phyloP scores from a whole-genome alignment of 108 stramenopile species.

The Cylindrotheca closterium region DNA sequence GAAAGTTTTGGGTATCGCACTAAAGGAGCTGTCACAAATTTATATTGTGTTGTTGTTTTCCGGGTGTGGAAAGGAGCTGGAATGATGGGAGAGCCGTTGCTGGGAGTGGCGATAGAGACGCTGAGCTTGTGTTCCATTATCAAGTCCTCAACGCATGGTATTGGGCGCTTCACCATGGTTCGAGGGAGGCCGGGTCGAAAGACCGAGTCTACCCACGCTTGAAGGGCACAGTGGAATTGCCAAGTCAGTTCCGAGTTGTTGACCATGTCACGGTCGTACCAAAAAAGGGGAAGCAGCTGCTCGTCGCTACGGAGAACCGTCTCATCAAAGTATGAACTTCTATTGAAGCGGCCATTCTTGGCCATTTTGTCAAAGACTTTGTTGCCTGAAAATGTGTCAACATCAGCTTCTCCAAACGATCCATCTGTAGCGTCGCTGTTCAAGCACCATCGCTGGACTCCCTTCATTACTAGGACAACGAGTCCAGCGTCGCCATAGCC shows the following conservation, averaged over 20 bases:
- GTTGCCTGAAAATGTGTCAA: constrained; percentile 38
- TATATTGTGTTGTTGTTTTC: too few relatives aligned
- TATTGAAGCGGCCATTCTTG: constrained; percentile 5
- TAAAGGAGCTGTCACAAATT: too few relatives aligned
- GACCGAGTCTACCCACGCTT: too few relatives aligned
- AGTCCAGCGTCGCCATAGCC: constrained; percentile 37
- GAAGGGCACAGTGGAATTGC: too few relatives aligned
- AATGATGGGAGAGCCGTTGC: too few relatives aligned
- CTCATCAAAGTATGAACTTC: constrained; percentile 21
- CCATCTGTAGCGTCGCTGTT: constrained; percentile 1
- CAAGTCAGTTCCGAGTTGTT: neutral
- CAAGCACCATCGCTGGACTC: constrained; percentile 18
- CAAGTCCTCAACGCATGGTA: too few relatives aligned
- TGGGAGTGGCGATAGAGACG: too few relatives aligned
- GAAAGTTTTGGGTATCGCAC: too few relatives aligned
- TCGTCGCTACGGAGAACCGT: constrained; percentile 27
- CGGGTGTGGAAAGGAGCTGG: too few relatives aligned
- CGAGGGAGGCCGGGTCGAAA: too few relatives aligned
- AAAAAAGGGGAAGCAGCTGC: constrained; percentile 32
- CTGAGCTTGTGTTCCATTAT: too few relatives aligned
- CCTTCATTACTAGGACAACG: constrained; percentile 28
- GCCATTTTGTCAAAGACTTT: constrained; percentile 4
- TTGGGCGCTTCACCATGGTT: too few relatives aligned
- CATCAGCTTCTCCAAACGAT: neutral
- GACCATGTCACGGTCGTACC: constrained; percentile 14